Conservation (phyloP, 768 basidiomycete genomes). For the Podaxis sp. region DNA sequence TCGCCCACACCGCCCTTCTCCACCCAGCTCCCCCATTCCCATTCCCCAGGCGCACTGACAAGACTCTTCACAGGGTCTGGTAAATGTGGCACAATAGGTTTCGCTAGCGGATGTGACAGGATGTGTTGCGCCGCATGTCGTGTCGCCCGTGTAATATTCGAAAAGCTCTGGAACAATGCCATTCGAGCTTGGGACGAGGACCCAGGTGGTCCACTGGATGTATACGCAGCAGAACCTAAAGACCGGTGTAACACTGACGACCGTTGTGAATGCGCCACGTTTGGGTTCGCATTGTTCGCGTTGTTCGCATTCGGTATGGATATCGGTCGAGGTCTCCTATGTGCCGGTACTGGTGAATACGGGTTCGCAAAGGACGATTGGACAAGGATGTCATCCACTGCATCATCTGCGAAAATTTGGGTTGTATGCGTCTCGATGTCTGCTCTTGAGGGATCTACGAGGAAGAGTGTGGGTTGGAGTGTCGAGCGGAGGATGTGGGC, state of each 20-base stretch:
- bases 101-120: conserved; percentile 91
- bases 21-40: conserved; percentile 93
- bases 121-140: conserved; percentile 94
- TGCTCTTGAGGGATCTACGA: conserved; percentile 89
- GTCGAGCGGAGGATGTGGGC: conserved; percentile 82
- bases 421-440: conserved; percentile 91
- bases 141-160: conserved; percentile 90
- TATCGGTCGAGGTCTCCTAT: conserved; percentile 71
- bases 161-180: conserved; percentile 90
- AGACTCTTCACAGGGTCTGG: conserved; percentile 92
- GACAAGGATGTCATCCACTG: conserved; percentile 83
- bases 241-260: conserved; percentile 83
- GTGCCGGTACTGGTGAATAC: conserved; percentile 81
- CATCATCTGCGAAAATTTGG: conserved; percentile 80
- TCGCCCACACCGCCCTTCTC: conserved; percentile 92
- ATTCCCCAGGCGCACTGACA: conserved; percentile 86
- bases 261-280: conserved; percentile 47
- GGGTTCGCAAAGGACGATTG: conserved; percentile 76
- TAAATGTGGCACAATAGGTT: conserved; percentile 93
- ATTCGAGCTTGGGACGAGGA: conserved; percentile 69
- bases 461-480: conserved; percentile 81
- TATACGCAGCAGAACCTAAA: conserved; percentile 52
- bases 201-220: conserved; percentile 26
- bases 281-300: conserved; percentile 24
- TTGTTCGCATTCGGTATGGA: conserved; percentile 35